Evolutionary conservation across 2,329 filamentous ascomycete genomes (phyloP).

Genomic region (Pseudogymnoascus sp.): DNA sequence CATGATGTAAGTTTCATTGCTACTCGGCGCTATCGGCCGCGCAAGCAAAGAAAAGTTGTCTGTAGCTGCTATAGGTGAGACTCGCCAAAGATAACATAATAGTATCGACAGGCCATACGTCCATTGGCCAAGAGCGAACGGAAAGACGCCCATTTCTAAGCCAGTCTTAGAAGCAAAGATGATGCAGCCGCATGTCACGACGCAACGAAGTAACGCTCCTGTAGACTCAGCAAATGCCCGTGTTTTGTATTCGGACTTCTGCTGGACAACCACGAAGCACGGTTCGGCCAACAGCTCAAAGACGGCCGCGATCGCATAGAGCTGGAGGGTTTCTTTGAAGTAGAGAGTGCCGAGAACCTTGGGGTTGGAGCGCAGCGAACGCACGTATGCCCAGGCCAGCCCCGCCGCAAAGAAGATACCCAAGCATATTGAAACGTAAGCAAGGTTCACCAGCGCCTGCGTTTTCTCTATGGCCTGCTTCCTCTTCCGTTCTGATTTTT

Average conservation of each 20-base stretch:
- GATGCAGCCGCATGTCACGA: slow-evolving; percentile 63
- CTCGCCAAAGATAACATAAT: slow-evolving; percentile 58
- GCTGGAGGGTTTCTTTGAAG: slow-evolving; percentile 44
- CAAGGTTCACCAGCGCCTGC: slow-evolving; percentile 81
- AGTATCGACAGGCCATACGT: slow-evolving; percentile 64
- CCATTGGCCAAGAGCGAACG: slow-evolving; percentile 82
- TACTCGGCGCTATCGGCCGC: slow-evolving; percentile 30
- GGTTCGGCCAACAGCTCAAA: slow-evolving; percentile 82
- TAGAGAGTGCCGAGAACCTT: slow-evolving; percentile 50
- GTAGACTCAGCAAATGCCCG: slow-evolving; percentile 76
- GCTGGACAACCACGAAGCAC: slow-evolving; percentile 79
- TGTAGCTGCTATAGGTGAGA: slow-evolving; percentile 44
- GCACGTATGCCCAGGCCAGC: slow-evolving; percentile 62
- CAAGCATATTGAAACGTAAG: slow-evolving; percentile 66
- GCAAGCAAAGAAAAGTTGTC: slow-evolving; percentile 64
- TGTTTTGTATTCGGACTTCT: slow-evolving; percentile 68
- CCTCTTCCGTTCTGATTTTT: slow-evolving; percentile 14
- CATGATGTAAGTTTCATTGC: slow-evolving; percentile 17
- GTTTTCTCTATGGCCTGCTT: slow-evolving; percentile 31
- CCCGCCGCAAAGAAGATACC: slow-evolving; percentile 56
- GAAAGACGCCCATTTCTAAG: slow-evolving; percentile 63
- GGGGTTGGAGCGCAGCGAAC: slow-evolving; percentile 39
- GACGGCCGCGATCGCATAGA: slow-evolving; percentile 50
- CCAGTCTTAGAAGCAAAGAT: slow-evolving; percentile 49
- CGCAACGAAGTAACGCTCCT: slow-evolving; percentile 70